A percentile compares a stretch with the other conserved stretches of the same genome.
These are phyloP conservation scores for Diaporthe ilicicola DNA, from an alignment of 2,329 filamentous ascomycete genomes.

Conservation along the genomic window DNA sequence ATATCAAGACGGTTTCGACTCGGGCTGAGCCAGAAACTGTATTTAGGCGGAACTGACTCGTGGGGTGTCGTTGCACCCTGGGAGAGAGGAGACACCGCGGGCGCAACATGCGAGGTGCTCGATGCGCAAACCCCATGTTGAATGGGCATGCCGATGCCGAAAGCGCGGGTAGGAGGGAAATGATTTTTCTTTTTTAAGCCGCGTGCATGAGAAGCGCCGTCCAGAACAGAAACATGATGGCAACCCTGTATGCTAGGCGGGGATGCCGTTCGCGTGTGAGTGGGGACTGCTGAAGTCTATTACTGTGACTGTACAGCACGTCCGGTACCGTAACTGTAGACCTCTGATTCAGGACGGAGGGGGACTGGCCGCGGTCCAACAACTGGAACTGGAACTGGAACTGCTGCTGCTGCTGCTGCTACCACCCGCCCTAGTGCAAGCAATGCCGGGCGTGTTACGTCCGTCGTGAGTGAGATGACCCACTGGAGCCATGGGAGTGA, in stretches of 20 bases:
- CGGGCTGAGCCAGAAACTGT: slow-evolving; percentile 20
- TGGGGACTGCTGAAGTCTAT: slow-evolving; percentile 22
- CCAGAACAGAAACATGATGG: slow-evolving; percentile 24
- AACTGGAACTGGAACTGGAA: neutral
- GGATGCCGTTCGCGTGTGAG: slow-evolving; percentile 28
- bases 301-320: neutral
- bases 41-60: slow-evolving; percentile 10
- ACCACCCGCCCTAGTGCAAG: neutral
- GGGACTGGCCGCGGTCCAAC: neutral
- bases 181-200: slow-evolving; percentile 13
- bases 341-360: slow-evolving; percentile 18
- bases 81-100: neutral
- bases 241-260: slow-evolving; percentile 19
- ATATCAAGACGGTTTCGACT: slow-evolving; percentile 5
- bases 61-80: neutral
- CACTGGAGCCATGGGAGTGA: neutral
- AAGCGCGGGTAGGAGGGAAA: slow-evolving; percentile 1
- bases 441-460: neutral
- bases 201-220: slow-evolving; percentile 29
- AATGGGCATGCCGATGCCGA: neutral
- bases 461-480: neutral
- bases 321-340: neutral
- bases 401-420: too few species aligned
- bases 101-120: slow-evolving; percentile 11
- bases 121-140: slow-evolving; percentile 26